phyloP scores from a whole-genome alignment of 352 stramenopile genomes.

The Pythium vanterpoolii region DNA sequence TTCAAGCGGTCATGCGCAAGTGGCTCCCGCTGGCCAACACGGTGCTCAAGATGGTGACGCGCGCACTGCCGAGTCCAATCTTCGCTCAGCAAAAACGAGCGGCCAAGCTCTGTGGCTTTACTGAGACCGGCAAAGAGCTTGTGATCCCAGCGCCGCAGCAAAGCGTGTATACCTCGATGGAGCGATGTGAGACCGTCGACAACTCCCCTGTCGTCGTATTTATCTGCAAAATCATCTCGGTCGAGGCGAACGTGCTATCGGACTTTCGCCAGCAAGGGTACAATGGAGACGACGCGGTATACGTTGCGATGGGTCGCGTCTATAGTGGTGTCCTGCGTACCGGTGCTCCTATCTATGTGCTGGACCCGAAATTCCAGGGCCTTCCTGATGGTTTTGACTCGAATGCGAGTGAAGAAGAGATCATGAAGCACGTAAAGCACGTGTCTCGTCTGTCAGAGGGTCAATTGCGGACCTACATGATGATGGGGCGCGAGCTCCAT shows the following conservation, averaged over 20 bases:
- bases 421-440: constrained; percentile 45
- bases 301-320: constrained; percentile 90
- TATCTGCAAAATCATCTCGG: constrained; percentile 92
- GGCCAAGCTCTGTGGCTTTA: constrained; percentile 59
- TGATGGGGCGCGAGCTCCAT: constrained; percentile 90
- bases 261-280: constrained; percentile 56
- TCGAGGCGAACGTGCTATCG: constrained; percentile 82
- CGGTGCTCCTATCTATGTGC: constrained; percentile 66
- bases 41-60: constrained; percentile 90
- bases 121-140: constrained; percentile 3
- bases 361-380: constrained; percentile 89
- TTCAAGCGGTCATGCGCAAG: constrained; percentile 79
- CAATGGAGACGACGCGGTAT: constrained; percentile 63
- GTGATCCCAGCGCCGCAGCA: constrained; percentile 18
- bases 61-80: constrained; percentile 72
- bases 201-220: constrained; percentile 84
- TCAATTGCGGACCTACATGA: constrained; percentile 85
- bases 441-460: constrained; percentile 47
- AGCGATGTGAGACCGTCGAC: constrained; percentile 48
- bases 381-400: constrained; percentile 12
- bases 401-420: constrained; percentile 24
- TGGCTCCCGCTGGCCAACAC: constrained; percentile 88
- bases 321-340: constrained; percentile 84
- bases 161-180: constrained; percentile 46
- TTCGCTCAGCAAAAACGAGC: constrained; percentile 67